These are phyloP conservation scores for Mycena rebaudengoi DNA, from an alignment of 768 basidiomycete genomes.

Conservation along the genomic window DNA sequence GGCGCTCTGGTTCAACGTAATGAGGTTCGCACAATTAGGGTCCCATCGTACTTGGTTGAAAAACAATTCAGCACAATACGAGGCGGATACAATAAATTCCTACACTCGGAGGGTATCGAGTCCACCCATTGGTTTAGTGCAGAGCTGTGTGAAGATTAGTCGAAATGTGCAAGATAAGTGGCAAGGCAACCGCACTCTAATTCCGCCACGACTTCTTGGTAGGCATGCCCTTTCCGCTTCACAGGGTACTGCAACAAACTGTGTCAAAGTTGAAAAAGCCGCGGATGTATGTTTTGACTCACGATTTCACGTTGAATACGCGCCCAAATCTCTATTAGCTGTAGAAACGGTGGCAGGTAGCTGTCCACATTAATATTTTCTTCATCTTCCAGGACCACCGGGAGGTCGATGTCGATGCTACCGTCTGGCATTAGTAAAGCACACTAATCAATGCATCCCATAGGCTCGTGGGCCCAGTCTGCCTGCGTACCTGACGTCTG, in stretches of 20 bases:
- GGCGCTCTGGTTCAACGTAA: constrained; percentile 70
- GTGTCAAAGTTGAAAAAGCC: neutral
- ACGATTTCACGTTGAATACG: constrained; percentile 53
- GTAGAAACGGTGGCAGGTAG: constrained; percentile 52
- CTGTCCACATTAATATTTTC: constrained; percentile 48
- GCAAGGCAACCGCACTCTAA: constrained; percentile 50
- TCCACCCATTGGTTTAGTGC: constrained; percentile 79
- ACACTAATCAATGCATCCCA: too few species aligned
- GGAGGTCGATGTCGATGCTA: constrained; percentile 59
- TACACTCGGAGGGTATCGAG: constrained; percentile 67
- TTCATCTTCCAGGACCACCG: constrained; percentile 66
- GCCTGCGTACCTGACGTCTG: too few species aligned
- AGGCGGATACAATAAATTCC: constrained; percentile 24
- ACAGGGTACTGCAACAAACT: constrained; percentile 45
- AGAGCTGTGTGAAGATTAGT: constrained; percentile 37
- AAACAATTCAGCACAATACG: neutral
- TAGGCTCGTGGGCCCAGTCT: too few species aligned
- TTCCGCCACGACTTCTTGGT: constrained; percentile 64
- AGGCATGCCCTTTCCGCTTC: constrained; percentile 41
- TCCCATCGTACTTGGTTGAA: constrained; percentile 68
- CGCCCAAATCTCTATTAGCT: constrained; percentile 55
- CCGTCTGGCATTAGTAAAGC: neutral
- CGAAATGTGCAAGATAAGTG: neutral
- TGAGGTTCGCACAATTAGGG: constrained; percentile 51
- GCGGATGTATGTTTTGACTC: constrained; percentile 18